Evolutionary conservation across 768 basidiomycete genomes (phyloP), one percentile per base, ranked within the genome.

Genomic region (Punctularia strigosozonata): DNA sequence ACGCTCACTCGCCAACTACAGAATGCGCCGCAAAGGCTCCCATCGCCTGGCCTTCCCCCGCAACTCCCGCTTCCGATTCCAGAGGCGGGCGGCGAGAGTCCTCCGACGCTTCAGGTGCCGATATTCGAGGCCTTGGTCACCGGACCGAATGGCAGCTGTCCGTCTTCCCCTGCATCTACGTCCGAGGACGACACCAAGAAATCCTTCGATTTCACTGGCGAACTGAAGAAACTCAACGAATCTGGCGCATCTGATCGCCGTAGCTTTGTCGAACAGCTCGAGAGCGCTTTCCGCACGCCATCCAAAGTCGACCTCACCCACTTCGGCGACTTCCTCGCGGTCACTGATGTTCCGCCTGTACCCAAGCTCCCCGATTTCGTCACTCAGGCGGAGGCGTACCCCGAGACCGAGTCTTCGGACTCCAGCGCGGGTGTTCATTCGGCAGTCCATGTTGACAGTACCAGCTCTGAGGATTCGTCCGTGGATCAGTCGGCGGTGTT

Each of bases 131-230:
- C 67, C 4, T 51, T 62, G 13, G 49, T 75, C 25, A 53, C 69
- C 32, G 68, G 72, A 19, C 70, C 69, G 6, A 59, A 65, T 12
- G 62, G 54, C 1, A 54, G 65, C 25, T 64, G 44, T 25, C 60
- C 63, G 10, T 65, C 65, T 10, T 34, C 33, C 20, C 33, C 33
- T 19, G n/a, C n/a, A n/a, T n/a, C n/a, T n/a, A n/a, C n/a, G 0
- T 76, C 73, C 12, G 76, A 77, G 39, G 72, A 73, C 38, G 73
- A 80, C 45, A 87, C 84, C 1, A 84, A 78, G 60, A 80, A 71
- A 48, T 81, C 77, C 1, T 89, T 88, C 43, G 85, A 89, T 50
- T 89, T 88, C 50, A 89, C 86, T 0, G 81, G 78, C 26, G 86
- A 87, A 54, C 56, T 88, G 38, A 60, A 69, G 55, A 75, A 63